Evolutionary conservation across 1,139 yeast species (phyloP), one percentile per base, ranked within the genome.

Genomic region (Pichia sp.): DNA sequence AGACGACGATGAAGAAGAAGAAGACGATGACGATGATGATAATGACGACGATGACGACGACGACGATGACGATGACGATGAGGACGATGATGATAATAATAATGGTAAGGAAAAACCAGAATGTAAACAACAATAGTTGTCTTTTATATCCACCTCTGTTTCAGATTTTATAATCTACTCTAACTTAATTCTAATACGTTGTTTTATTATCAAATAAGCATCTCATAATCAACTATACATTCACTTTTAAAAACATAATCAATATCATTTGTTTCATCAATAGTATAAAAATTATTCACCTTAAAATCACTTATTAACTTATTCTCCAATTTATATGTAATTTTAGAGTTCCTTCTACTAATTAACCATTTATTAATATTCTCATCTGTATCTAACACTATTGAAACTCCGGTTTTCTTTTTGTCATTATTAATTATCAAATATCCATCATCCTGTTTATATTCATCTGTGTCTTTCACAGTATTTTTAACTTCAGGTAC

Each of bases 1-100:
- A 13, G 81, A 75, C 9, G 84, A 80, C 18, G 81, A 73, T 10
- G 81, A 71, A 3, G 79, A 45, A 58, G 56, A 69, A 78, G 54
- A 42, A 9, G 50, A 43, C 18, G 50, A 51, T 3, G 49, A 36
- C 8, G 49, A 38, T 19, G 53, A 45, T 19, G 51, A 44, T 43
- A 45, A 45, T 9, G 49, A 50, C 14, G 53, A 46, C 16, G 48
- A 46, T 25, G 46, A 30, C 18, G 47, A 45, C 3, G 47, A 45
- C 1, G 47, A 46, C 11, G 48, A 45, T 5, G 47, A 45, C 9
- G 49, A 36, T 10, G 49, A 51, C n/a, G 49, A 44, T 7, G 48
- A 49, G 1, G 47, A 44, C n/a, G 49, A 50, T 14, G 49, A 50
- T 11, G 50, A 49, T 30, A 48, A 50, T 11, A 50, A 49, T 30